Base-by-base conservation (phyloP, 2,329 filamentous ascomycete species). In the Nemania diffusa region DNA sequence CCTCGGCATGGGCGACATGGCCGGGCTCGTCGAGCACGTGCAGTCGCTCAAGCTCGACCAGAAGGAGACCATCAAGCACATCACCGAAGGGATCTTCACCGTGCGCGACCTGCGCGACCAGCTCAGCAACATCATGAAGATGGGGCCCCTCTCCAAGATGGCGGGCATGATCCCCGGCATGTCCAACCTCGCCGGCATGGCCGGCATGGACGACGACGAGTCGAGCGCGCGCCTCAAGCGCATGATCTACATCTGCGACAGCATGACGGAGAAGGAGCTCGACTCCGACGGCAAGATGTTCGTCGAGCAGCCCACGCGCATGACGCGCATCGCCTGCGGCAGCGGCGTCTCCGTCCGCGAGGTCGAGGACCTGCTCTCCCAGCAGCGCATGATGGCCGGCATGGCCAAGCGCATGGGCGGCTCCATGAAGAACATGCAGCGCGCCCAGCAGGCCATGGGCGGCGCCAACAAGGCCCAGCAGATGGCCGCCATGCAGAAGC, bases 341-440 rank as follows among this genome's bases (percentile, higher is more conserved):
- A 96, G 92, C 5, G 96, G 96, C 34, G 98, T 96, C 0, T 92
- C 88, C 44, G 96, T 99, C 1, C 88, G 87, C 26, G 96, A 99
- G 79, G 94, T 99, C 17, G 96, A 99, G 80, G 96, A 99, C 76
- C 84, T 99, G 6, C 87, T 99, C n/a, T 97, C 94, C 0, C 96
- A 99, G 81, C 95, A 98, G 79, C 91, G 93, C 74, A 97, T 98
- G 92, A 99, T 99, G 96, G 92, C 93, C 0, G 93, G 93, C 65
- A 97, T 99, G 94, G 96, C 96, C 56, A 99, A 98, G 90, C 97
- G 97, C 84, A 97, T 99, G 89, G 95, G 96, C 65, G 94, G 94
- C 44, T 94, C 93, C 78, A 97, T 97, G 91, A 96, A 96, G 83
- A 97, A 97, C 78, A 97, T 98, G 91, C 93, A 97, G 79, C 90